Evolutionary conservation across 768 basidiomycete species (phyloP).

Genomic region (Tulasnella sp.): DNA sequence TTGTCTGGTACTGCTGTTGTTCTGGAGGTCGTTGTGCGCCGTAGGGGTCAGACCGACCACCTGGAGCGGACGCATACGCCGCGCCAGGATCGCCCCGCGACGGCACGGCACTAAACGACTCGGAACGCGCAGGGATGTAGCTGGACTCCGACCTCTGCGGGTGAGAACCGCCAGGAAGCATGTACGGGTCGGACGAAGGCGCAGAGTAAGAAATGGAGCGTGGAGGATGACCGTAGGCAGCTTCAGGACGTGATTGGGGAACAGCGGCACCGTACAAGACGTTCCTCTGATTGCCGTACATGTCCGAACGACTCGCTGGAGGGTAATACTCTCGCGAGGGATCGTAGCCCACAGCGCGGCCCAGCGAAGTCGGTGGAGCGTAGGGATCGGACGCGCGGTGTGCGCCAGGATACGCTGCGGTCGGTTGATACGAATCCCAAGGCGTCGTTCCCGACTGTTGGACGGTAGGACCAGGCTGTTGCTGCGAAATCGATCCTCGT

Average conservation of each 20-base stretch:
- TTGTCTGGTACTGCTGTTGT: neutral
- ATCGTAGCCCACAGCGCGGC: neutral
- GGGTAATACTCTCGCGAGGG: neutral
- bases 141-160: neutral
- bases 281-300: neutral
- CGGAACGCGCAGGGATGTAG: neutral
- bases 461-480: neutral
- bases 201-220: neutral
- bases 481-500: neutral
- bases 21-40: neutral
- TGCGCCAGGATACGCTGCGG: neutral
- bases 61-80: neutral
- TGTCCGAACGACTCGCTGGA: neutral
- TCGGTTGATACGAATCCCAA: neutral
- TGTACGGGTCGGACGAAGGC: neutral
- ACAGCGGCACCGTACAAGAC: neutral
- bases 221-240: neutral
- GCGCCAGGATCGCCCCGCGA: neutral
- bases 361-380: neutral
- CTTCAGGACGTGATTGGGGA: neutral
- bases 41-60: neutral
- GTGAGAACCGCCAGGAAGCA: neutral
- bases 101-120: neutral
- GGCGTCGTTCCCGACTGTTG: neutral
- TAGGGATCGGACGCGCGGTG: neutral